Percentiles rank a stretch among this genome's conserved stretches.
Evolutionary conservation across 2,329 filamentous ascomycete genomes (phyloP).

Genomic region (Trichoderma gracile): DNA sequence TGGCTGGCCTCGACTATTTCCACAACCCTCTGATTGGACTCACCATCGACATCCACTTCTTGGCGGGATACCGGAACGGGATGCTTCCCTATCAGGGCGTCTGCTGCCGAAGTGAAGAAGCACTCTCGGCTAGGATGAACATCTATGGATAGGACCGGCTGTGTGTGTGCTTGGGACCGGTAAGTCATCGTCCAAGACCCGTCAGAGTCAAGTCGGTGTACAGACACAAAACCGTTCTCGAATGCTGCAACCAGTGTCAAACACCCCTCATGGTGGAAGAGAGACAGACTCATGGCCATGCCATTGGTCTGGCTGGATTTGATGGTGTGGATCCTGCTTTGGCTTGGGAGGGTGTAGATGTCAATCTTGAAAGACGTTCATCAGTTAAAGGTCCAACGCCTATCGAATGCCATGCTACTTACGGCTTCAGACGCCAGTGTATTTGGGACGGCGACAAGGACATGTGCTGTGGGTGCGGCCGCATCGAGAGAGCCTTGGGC

Average conservation of each 20-base stretch:
- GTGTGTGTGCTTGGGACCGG: slow-evolving; percentile 66
- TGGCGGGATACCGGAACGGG: slow-evolving; percentile 52
- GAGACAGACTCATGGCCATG: slow-evolving; percentile 84
- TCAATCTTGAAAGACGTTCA: slow-evolving; percentile 59
- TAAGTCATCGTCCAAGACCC: slow-evolving; percentile 59
- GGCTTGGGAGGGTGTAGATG: slow-evolving; percentile 78
- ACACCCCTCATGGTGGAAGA: slow-evolving; percentile 53
- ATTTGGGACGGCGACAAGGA: slow-evolving; percentile 76
- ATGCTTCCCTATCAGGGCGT: slow-evolving; percentile 77
- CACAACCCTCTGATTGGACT: slow-evolving; percentile 32
- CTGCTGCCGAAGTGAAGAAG: slow-evolving; percentile 81
- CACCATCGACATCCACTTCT: slow-evolving; percentile 31
- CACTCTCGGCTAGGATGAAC: slow-evolving; percentile 51
- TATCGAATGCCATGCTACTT: slow-evolving; percentile 32
- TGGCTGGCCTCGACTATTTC: slow-evolving; percentile 31
- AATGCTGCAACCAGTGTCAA: slow-evolving; percentile 75
- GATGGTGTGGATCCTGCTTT: slow-evolving; percentile 64
- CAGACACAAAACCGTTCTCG: slow-evolving; percentile 76
- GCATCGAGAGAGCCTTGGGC: slow-evolving; percentile 29
- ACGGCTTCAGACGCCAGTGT: slow-evolving; percentile 71
- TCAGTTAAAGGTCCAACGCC: background rate
- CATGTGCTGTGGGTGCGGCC: slow-evolving; percentile 45
- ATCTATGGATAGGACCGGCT: slow-evolving; percentile 78
- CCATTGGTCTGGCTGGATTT: slow-evolving; percentile 57
- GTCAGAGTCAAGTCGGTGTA: slow-evolving; percentile 54